These are phyloP conservation scores for Hirschfeldia incana DNA, from an alignment of 345 rosid species.

Conservation along the genomic window DNA sequence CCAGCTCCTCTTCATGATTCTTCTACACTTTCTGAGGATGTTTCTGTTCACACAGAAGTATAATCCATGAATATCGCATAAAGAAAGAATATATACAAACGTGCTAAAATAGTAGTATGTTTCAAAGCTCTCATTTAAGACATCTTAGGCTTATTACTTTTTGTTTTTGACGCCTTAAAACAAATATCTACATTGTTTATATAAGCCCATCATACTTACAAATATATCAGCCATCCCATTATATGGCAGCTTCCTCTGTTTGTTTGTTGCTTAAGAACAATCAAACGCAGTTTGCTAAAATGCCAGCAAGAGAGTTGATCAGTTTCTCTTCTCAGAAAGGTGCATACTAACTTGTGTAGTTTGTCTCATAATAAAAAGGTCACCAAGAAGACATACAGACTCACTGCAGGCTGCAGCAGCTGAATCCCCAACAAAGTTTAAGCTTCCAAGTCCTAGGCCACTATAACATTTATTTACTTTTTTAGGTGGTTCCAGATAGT, in stretches of 20 bases:
- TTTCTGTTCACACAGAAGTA: background rate
- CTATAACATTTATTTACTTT: no score
- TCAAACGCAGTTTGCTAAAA: background rate
- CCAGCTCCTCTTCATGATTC: background rate
- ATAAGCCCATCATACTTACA: background rate
- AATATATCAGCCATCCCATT: background rate
- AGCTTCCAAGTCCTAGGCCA: background rate
- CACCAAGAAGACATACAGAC: background rate
- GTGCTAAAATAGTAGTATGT: background rate
- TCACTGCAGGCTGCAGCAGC: background rate
- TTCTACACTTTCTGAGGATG: conserved; percentile 40
- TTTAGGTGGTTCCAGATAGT: no score
- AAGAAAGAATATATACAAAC: background rate
- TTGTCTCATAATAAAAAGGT: background rate
- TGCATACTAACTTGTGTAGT: background rate
- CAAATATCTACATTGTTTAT: background rate
- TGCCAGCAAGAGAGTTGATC: background rate
- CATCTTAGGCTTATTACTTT: background rate
- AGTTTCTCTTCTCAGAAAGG: no score
- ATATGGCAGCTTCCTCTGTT: background rate
- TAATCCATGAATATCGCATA: background rate
- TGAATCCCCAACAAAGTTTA: background rate
- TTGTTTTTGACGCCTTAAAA: background rate
- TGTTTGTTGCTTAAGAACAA: background rate
- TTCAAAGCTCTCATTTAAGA: background rate